Evolutionary conservation across 2,329 filamentous ascomycete genomes (phyloP).

Genomic region (Basipetospora chlamydospora): DNA sequence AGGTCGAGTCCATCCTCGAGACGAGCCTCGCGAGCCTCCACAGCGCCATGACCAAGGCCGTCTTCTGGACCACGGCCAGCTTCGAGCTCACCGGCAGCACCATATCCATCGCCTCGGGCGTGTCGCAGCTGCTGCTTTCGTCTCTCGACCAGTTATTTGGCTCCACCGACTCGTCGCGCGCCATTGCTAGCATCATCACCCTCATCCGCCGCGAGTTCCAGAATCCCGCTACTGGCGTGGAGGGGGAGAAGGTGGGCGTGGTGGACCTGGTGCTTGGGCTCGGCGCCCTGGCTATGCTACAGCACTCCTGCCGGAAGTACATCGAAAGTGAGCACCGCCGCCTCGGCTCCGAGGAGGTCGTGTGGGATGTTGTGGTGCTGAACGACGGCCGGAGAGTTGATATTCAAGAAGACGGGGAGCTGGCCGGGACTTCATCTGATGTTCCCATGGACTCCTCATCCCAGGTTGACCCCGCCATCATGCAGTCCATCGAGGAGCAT

Average conservation of each 20-base stretch:
- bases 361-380: conserved; percentile 54
- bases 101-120: conserved; percentile 36
- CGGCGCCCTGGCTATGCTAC: conserved; percentile 46
- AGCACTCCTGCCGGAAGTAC: conserved; percentile 37
- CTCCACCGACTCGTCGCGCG: conserved; percentile 53
- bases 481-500: conserved; percentile 16
- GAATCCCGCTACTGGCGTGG: conserved; percentile 43
- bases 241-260: conserved; percentile 45
- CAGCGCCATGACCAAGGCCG: conserved; percentile 39
- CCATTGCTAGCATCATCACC: conserved; percentile 51
- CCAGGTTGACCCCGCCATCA: background rate
- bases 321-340: conserved; percentile 33
- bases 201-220: conserved; percentile 50
- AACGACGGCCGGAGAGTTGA: conserved; percentile 44
- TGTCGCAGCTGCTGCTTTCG: conserved; percentile 42
- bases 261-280: conserved; percentile 46
- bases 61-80: conserved; percentile 46
- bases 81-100: conserved; percentile 44
- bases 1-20: conserved; percentile 43
- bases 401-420: conserved; percentile 24
- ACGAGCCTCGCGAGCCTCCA: conserved; percentile 41
- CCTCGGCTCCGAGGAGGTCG: conserved; percentile 36
- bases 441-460: background rate
- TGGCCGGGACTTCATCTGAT: background rate
- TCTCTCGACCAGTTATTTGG: conserved; percentile 51